phyloP scores from a whole-genome alignment of 805 yeast genomes.

The Phaffomyces thermotolerans region DNA sequence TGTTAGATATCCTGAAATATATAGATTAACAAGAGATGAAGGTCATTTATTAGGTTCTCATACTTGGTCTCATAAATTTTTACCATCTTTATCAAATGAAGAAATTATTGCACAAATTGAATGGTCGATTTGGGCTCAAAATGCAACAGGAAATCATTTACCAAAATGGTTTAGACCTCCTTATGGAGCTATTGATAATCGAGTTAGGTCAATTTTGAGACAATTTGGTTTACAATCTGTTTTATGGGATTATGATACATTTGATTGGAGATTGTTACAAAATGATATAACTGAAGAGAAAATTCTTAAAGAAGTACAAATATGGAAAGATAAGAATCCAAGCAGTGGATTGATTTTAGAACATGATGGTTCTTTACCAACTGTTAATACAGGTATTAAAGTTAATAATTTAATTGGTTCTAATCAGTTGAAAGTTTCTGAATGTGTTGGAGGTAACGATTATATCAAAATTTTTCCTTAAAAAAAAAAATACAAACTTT shows the following conservation, averaged over 20 bases:
- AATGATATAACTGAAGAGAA: constrained; percentile 43
- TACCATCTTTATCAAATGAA: constrained; percentile 74
- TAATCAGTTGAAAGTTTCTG: constrained; percentile 68
- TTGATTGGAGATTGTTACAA: constrained; percentile 76
- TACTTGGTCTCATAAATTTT: constrained; percentile 86
- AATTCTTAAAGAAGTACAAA: constrained; percentile 47
- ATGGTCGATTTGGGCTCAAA: constrained; percentile 98
- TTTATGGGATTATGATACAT: constrained; percentile 86
- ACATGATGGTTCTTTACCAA: constrained; percentile 66
- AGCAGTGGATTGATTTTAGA: constrained; percentile 66
- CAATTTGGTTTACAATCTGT: constrained; percentile 85
- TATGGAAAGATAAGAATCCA: constrained; percentile 37
- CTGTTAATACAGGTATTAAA: constrained; percentile 64
- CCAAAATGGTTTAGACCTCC: constrained; percentile 98
- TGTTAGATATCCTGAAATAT: constrained; percentile 68
- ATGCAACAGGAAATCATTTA: constrained; percentile 79
- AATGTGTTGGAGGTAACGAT: constrained; percentile 31
- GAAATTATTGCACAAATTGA: constrained; percentile 81
- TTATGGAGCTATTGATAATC: constrained; percentile 87
- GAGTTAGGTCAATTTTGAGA: constrained; percentile 71
- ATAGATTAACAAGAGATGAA: constrained; percentile 40
- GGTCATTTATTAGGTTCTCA: constrained; percentile 87
- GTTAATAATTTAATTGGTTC: constrained; percentile 48
- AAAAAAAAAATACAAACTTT: no score
- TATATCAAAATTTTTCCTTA: constrained; percentile 14